phyloP scores from a whole-genome alignment of 805 yeast species.

The Nakazawaea sp. region DNA sequence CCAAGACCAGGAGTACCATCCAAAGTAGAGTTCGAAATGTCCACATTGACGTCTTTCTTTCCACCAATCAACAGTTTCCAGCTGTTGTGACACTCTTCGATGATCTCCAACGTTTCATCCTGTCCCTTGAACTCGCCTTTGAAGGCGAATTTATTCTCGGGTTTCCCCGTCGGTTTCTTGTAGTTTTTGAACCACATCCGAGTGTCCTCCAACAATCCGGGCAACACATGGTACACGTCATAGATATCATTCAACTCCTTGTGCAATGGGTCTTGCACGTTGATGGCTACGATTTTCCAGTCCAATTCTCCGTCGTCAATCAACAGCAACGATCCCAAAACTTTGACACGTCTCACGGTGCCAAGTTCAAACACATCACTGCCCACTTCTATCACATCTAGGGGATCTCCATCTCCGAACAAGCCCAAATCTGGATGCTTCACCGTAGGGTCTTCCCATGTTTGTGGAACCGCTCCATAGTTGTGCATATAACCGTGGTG shows the following conservation, averaged over 20 bases:
- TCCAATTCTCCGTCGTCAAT: slow-evolving; percentile 95
- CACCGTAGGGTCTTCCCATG: slow-evolving; percentile 93
- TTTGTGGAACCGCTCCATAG: slow-evolving; percentile 87
- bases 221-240: slow-evolving; percentile 64
- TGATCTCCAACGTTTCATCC: slow-evolving; percentile 50
- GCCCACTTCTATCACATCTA: slow-evolving; percentile 92
- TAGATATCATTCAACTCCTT: slow-evolving; percentile 49
- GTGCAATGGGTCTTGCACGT: slow-evolving; percentile 60
- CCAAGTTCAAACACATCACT: slow-evolving; percentile 36
- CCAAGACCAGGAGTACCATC: slow-evolving; percentile 22
- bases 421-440: slow-evolving; percentile 28
- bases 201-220: slow-evolving; percentile 64
- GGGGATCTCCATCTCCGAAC: slow-evolving; percentile 89
- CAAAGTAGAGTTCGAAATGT: slow-evolving; percentile 32
- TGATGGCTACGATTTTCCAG: slow-evolving; percentile 82
- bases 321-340: slow-evolving; percentile 70
- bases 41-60: slow-evolving; percentile 30
- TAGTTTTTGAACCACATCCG: slow-evolving; percentile 78
- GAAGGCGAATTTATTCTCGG: slow-evolving; percentile 68
- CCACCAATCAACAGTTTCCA: slow-evolving; percentile 57
- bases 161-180: slow-evolving; percentile 79
- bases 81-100: slow-evolving; percentile 58
- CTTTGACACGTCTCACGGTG: slow-evolving; percentile 54
- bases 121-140: slow-evolving; percentile 58
- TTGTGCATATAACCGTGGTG: slow-evolving; percentile 81